phyloP scores from a whole-genome alignment of 257 asterid genomes.

The Schizonepeta tenuifolia region DNA sequence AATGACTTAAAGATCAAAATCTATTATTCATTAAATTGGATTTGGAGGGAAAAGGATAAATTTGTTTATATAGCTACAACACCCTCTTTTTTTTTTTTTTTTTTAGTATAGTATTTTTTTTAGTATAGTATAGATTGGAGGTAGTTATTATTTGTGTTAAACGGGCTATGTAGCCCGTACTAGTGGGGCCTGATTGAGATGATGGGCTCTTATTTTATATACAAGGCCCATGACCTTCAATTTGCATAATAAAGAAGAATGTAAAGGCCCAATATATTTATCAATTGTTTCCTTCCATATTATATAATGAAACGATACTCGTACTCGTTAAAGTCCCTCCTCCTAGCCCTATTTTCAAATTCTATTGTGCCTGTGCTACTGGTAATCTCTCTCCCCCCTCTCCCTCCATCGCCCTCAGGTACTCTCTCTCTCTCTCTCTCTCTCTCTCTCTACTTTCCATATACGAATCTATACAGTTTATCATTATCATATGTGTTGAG shows the following conservation, averaged over 20 bases:
- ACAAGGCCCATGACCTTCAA: background rate
- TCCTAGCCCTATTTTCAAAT: conserved; percentile 37
- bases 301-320: background rate
- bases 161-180: background rate
- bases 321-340: background rate
- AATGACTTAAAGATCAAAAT: no score
- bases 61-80: no score
- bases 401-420: conserved; percentile 16
- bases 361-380: conserved; percentile 23
- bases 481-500: background rate
- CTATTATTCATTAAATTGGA: no score
- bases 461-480: background rate
- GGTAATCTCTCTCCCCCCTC: conserved; percentile 19
- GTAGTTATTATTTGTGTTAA: no score
- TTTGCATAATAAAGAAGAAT: background rate
- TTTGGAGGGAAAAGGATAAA: no score
- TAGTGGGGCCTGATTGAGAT: background rate
- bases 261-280: conserved; percentile 18
- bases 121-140: no score
- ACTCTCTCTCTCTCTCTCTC: conserved; percentile 8
- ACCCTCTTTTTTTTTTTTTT: no score
- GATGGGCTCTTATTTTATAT: background rate
- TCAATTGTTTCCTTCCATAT: background rate
- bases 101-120: no score
- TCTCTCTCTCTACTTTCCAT: conserved; percentile 24